phyloP scores from a whole-genome alignment of 352 stramenopile species.

The Phytophthora tubulina region DNA sequence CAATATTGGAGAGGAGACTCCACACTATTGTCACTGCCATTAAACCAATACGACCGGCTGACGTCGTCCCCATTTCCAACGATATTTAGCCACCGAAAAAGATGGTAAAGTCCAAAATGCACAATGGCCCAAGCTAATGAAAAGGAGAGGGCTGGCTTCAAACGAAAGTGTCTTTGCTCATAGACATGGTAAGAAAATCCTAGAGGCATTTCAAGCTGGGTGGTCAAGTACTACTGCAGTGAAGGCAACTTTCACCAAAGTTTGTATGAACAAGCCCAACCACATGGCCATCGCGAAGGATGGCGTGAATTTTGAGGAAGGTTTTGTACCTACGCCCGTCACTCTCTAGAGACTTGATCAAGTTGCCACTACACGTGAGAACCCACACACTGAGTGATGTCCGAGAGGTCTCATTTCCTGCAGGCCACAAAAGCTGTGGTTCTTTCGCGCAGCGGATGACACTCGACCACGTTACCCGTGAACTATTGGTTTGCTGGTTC shows the following conservation, averaged over 20 bases:
- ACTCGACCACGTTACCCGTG: background rate
- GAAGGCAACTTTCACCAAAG: background rate
- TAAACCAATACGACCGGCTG: conserved; percentile 6
- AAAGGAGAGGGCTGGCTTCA: conserved; percentile 15
- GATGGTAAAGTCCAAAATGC: conserved; percentile 17
- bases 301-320: conserved; percentile 28
- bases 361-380: background rate
- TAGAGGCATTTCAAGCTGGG: conserved; percentile 26
- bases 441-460: conserved; percentile 1
- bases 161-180: conserved; percentile 5
- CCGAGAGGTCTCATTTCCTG: background rate
- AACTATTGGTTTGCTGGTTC: background rate
- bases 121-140: conserved; percentile 11
- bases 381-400: background rate
- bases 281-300: conserved; percentile 23
- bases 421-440: background rate
- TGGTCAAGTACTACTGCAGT: background rate
- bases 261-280: background rate
- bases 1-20: conserved; percentile 6
- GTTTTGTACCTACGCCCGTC: conserved; percentile 24
- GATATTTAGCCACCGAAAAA: conserved; percentile 18
- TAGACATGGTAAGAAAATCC: conserved; percentile 35
- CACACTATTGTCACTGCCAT: background rate
- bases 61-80: conserved; percentile 21
- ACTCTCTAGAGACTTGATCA: background rate